These are phyloP conservation scores for Allomyces macrogynus DNA, from an alignment of 192 early-diverging fungal species.

Conservation along the genomic window DNA sequence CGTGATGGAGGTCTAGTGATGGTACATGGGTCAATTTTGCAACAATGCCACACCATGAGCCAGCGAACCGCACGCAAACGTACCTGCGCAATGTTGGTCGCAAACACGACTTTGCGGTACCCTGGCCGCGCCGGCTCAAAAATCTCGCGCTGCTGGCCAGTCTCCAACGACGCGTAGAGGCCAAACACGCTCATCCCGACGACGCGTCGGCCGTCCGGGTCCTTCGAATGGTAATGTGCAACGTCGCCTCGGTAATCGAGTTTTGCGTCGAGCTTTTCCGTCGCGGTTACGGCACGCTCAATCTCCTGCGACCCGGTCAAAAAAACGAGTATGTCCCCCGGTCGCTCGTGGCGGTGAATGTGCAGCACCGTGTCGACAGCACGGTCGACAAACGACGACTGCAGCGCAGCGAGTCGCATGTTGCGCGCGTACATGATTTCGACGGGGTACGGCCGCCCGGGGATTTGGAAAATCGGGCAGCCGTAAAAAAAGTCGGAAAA, in stretches of 20 bases:
- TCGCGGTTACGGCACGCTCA: slow-evolving; percentile 28
- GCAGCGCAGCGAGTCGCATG: slow-evolving; percentile 15
- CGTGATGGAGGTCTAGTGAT: slow-evolving; percentile 27
- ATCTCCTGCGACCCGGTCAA: slow-evolving; percentile 40
- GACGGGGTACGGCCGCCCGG: slow-evolving; percentile 42
- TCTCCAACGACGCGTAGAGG: slow-evolving; percentile 54
- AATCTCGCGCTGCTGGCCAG: slow-evolving; percentile 14
- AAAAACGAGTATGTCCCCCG: slow-evolving; percentile 32
- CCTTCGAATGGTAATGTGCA: slow-evolving; percentile 15
- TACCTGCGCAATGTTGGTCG: slow-evolving; percentile 28
- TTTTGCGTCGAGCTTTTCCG: slow-evolving; percentile 22
- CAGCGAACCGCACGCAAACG: not conserved
- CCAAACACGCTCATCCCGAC: slow-evolving; percentile 28
- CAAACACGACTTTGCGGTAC: slow-evolving; percentile 27
- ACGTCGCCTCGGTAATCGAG: slow-evolving; percentile 26
- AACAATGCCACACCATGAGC: slow-evolving; percentile 2
- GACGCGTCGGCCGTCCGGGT: slow-evolving; percentile 13
- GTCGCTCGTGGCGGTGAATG: slow-evolving; percentile 28
- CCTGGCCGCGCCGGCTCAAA: slow-evolving; percentile 5
- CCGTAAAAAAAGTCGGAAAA: slow-evolving; percentile 63
- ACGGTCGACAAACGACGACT: slow-evolving; percentile 15
- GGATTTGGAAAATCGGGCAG: slow-evolving; percentile 55
- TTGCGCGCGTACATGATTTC: slow-evolving; percentile 23
- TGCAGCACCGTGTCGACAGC: slow-evolving; percentile 33
- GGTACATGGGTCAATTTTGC: not conserved